These are phyloP conservation scores for Sordariomycetes sp. DNA, from an alignment of 2,329 filamentous ascomycete genomes.

Conservation along the genomic window DNA sequence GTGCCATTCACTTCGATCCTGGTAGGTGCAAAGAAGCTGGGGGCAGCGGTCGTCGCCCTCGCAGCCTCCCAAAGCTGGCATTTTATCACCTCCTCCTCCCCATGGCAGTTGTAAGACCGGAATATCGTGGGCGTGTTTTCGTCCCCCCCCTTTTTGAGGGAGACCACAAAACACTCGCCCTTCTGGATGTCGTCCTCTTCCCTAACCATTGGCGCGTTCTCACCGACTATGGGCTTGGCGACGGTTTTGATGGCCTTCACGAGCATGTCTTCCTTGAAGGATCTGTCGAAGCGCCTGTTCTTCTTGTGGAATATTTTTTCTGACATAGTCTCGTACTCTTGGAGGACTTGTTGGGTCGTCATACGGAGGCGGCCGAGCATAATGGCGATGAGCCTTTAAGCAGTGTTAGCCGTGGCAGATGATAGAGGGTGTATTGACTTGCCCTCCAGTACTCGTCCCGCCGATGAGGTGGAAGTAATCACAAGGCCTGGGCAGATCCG, in stretches of 20 bases:
- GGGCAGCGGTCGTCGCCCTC: constrained; percentile 15
- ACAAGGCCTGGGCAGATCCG: constrained; percentile 11
- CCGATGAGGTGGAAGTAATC: constrained; percentile 16
- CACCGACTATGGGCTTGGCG: no score
- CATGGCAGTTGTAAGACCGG: constrained; percentile 12
- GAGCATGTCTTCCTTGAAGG: constrained; percentile 7
- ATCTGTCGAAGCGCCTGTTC: constrained; percentile 10
- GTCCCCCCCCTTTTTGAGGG: constrained; percentile 6
- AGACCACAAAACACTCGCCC: constrained; percentile 14
- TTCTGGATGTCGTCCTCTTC: constrained; percentile 5
- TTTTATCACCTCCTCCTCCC: constrained; percentile 3
- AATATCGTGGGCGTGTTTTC: constrained; percentile 13
- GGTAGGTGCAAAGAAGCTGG: constrained; percentile 15
- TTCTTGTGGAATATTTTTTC: constrained; percentile 18
- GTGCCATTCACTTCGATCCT: constrained; percentile 8
- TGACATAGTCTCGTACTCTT: constrained; percentile 23
- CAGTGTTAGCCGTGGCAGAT: not conserved
- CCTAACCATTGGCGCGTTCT: no score
- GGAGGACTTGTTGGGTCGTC: constrained; percentile 26
- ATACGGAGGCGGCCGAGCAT: constrained; percentile 31
- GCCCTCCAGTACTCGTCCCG: constrained; percentile 17
- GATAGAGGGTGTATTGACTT: not conserved
- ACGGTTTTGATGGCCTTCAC: no score
- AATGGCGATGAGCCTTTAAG: constrained; percentile 27
- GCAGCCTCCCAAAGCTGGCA: constrained; percentile 17